Evolutionary conservation across 169 alveolate species (phyloP), one percentile per base, ranked within the genome.

Genomic region (Eimeria praecox): DNA sequence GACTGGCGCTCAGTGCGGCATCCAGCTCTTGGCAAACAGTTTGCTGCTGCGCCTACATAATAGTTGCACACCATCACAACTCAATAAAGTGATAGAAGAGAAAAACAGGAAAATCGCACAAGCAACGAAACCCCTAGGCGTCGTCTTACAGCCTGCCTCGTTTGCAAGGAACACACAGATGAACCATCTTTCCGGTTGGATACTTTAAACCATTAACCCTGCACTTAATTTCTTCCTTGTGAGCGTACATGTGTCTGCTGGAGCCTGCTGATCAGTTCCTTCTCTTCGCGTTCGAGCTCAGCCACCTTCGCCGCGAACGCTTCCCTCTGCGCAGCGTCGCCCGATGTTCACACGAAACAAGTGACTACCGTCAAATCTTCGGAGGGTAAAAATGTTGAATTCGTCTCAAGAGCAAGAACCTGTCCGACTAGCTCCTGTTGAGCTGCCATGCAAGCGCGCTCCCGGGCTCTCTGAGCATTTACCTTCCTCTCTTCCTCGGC

Each of bases 261-360:
- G 75, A 95, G 85, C 49, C 97, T 80, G 90, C 73, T 94, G 44
- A 95, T 95, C 52, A 95, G 95, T 44, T 95, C 97, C 96, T 77
- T 95, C 80, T 95, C 97, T 73, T 95, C 97, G 49, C 85, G 89
- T 90, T 95, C 97, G 78, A 95, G 88, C 75, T 87, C 69, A 14
- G 97, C 95, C 59, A 95, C 97, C 85, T 82, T 44, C 40, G 90
- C 90, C 46, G 90, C 71, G 33, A 90, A 62, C 35, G 59, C 95
- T 35, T 90, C 71, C 90, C 66, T 27, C 90, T 82, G 90, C 90
- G 44, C 40, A 78, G 44, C 88, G 88, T 54, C 56, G 64, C 56
- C 16, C 56, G 22, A 78, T 22, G 0, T 40, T 38, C 88, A 40
- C 33, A 49, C 22, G 62, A 78, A 40, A 42, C 59, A 46, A 33